These are phyloP conservation scores for Tephrocybe sp. DNA, from an alignment of 768 basidiomycete species.

Conservation along the genomic window DNA sequence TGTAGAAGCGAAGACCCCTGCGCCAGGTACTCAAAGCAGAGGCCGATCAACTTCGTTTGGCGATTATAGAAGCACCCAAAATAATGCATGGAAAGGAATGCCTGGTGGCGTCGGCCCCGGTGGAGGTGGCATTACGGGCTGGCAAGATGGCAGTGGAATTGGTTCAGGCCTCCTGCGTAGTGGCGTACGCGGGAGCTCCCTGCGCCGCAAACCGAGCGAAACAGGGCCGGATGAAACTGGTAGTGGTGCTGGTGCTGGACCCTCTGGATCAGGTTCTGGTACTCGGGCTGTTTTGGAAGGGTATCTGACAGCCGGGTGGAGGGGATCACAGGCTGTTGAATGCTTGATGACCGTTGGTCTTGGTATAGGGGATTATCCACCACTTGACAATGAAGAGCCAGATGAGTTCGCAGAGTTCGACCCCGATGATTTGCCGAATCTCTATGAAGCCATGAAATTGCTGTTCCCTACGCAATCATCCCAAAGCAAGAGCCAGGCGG, in stretches of 20 bases:
- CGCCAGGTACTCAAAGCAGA: slow-evolving; percentile 25
- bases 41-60: slow-evolving; percentile 20
- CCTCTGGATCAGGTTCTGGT: slow-evolving; percentile 39
- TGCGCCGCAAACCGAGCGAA: slow-evolving; percentile 48
- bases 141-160: slow-evolving; percentile 73
- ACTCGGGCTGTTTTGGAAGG: slow-evolving; percentile 86
- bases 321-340: slow-evolving; percentile 65
- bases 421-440: slow-evolving; percentile 72
- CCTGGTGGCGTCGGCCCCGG: slow-evolving; percentile 32
- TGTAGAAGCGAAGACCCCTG: slow-evolving; percentile 52
- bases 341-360: slow-evolving; percentile 73
- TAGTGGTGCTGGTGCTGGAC: slow-evolving; percentile 14
- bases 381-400: slow-evolving; percentile 29
- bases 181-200: slow-evolving; percentile 51
- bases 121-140: slow-evolving; percentile 61
- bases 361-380: slow-evolving; percentile 36
- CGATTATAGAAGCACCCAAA: slow-evolving; percentile 13
- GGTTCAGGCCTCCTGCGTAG: slow-evolving; percentile 66
- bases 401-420: slow-evolving; percentile 57
- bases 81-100: slow-evolving; percentile 31
- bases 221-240: no score
- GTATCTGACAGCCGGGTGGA: slow-evolving; percentile 80
- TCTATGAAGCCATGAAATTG: slow-evolving; percentile 62
- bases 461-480: slow-evolving; percentile 58
- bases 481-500: slow-evolving; percentile 44